Evolutionary conservation across 805 yeast species (phyloP).

Genomic region (Nakazawaea pomicola): DNA sequence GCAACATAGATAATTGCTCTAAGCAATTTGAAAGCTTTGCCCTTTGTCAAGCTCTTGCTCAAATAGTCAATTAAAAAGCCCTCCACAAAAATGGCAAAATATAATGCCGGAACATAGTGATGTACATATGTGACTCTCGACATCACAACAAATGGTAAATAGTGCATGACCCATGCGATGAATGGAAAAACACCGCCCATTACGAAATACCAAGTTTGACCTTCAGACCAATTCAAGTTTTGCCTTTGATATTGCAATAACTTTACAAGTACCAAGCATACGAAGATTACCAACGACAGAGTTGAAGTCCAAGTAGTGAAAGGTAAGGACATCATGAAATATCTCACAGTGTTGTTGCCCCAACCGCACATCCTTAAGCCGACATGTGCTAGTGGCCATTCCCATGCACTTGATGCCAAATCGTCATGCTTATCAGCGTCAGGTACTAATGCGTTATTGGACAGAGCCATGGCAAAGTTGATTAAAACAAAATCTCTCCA

Average conservation of each 20-base stretch:
- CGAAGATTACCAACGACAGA: slow-evolving; percentile 38
- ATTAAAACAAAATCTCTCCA: slow-evolving; percentile 64
- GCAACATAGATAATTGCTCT: slow-evolving; percentile 31
- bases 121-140: slow-evolving; percentile 96
- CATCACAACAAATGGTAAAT: slow-evolving; percentile 85
- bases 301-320: slow-evolving; percentile 59
- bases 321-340: slow-evolving; percentile 67
- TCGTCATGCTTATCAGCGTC: slow-evolving; percentile 68
- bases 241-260: slow-evolving; percentile 69
- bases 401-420: slow-evolving; percentile 75
- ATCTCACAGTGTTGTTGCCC: slow-evolving; percentile 50
- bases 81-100: slow-evolving; percentile 70
- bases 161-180: slow-evolving; percentile 87
- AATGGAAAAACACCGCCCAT: slow-evolving; percentile 81
- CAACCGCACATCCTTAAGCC: slow-evolving; percentile 80
- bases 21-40: slow-evolving; percentile 7
- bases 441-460: slow-evolving; percentile 77
- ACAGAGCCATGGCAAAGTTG: slow-evolving; percentile 78
- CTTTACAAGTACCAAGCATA: slow-evolving; percentile 33
- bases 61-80: slow-evolving; percentile 49
- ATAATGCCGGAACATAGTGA: slow-evolving; percentile 92
- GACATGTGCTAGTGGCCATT: slow-evolving; percentile 68
- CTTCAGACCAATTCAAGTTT: slow-evolving; percentile 22
- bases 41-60: slow-evolving; percentile 26
- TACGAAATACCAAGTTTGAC: slow-evolving; percentile 9